phyloP scores from a whole-genome alignment of 139 green algal species.

The Zygnema cylindricum region DNA sequence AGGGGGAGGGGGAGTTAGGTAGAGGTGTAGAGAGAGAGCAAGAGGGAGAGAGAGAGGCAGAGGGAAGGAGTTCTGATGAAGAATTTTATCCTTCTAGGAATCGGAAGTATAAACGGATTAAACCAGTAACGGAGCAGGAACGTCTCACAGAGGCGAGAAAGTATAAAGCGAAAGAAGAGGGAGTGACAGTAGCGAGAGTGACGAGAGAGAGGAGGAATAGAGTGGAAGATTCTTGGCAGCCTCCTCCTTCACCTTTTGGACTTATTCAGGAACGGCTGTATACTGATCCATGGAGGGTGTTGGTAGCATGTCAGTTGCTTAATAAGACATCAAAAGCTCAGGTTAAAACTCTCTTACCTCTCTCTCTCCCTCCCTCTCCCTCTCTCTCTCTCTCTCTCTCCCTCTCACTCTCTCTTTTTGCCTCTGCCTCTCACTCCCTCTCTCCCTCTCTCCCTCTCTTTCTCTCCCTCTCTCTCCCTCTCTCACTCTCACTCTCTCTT shows the following conservation, averaged over 20 bases:
- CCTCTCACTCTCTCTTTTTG: no score
- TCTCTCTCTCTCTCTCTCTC: no score
- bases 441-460: no score
- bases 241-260: constrained; percentile 52
- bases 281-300: constrained; percentile 86
- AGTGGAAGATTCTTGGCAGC: constrained; percentile 46
- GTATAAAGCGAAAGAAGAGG: not conserved
- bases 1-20: not conserved
- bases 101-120: not conserved
- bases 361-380: no score
- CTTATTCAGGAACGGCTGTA: constrained; percentile 83
- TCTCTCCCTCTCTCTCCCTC: no score
- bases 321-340: constrained; percentile 84
- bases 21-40: not conserved
- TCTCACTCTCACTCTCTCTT: no score
- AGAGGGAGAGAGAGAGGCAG: not conserved
- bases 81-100: not conserved
- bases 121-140: not conserved
- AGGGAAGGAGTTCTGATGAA: not conserved
- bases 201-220: constrained; percentile 25
- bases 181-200: constrained; percentile 3
- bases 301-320: constrained; percentile 89
- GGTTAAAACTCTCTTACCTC: no score
- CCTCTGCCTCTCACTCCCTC: no score
- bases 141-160: constrained; percentile 4